Percentiles rank a stretch among this genome's conserved stretches.
These are phyloP conservation scores for Aechmea fasciata DNA, from an alignment of 176 grass and related monocot genomes.

Conservation along the genomic window DNA sequence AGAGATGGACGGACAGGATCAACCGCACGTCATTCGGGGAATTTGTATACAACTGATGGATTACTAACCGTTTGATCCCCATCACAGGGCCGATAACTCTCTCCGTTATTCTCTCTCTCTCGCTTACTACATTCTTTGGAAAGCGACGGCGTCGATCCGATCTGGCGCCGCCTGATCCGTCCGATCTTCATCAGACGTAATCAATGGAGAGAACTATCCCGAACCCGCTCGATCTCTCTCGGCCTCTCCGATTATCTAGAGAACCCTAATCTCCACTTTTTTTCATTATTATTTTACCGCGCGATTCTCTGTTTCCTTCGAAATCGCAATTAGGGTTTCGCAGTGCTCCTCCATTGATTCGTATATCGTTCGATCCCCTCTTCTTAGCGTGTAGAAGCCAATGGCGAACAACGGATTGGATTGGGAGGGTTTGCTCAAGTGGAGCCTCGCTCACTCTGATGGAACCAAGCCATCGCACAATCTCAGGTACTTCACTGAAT, in stretches of 20 bases:
- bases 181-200: neutral
- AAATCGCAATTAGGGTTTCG: neutral
- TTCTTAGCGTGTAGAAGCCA: neutral
- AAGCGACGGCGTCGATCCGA: neutral
- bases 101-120: neutral
- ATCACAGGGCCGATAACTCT: neutral
- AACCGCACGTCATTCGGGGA: neutral
- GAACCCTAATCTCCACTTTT: too few relatives aligned
- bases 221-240: too few relatives aligned
- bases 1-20: neutral
- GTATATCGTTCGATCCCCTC: too few relatives aligned
- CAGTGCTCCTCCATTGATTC: too few relatives aligned
- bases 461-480: slow-evolving; percentile 44
- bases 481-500: slow-evolving; percentile 21
- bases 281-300: too few relatives aligned
- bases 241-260: too few relatives aligned
- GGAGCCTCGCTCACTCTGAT: slow-evolving; percentile 84
- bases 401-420: slow-evolving; percentile 67
- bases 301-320: neutral
- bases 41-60: neutral
- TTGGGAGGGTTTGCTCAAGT: slow-evolving; percentile 97
- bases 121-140: neutral
- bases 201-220: neutral
- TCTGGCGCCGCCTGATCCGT: neutral
- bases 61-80: neutral